Evolutionary conservation across 305 asterid genomes (phyloP).

Genomic region (Striga hermonthica): DNA sequence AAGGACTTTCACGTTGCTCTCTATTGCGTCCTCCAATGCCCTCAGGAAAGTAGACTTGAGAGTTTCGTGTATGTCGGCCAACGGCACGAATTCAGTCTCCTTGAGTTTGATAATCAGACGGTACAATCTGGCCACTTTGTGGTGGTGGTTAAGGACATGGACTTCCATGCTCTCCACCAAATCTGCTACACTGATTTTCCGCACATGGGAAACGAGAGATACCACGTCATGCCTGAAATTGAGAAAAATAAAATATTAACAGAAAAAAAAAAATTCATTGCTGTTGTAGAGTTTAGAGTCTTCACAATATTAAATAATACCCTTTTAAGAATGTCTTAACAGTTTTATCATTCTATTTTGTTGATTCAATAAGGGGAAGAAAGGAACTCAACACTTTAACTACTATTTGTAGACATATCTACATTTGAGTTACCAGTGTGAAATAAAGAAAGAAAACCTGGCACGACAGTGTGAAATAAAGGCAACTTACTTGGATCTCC

Average conservation of each 20-base stretch:
- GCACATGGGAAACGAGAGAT: conserved; percentile 61
- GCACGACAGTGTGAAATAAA: neutral
- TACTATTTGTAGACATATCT: too few relatives aligned
- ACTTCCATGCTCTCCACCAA: conserved; percentile 78
- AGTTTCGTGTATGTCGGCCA: conserved; percentile 52
- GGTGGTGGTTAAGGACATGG: conserved; percentile 36
- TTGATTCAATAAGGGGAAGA: too few relatives aligned
- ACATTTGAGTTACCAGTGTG: too few relatives aligned
- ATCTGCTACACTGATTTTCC: conserved; percentile 78
- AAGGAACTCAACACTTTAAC: too few relatives aligned
- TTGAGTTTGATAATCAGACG: conserved; percentile 60
- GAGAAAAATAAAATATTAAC: too few relatives aligned
- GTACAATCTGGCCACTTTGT: conserved; percentile 42
- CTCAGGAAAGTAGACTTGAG: conserved; percentile 45
- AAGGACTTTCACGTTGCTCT: conserved; percentile 56
- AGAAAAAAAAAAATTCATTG: too few relatives aligned
- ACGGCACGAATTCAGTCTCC: conserved; percentile 59
- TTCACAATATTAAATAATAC: too few relatives aligned
- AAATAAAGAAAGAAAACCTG: too few relatives aligned
- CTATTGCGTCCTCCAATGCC: conserved; percentile 78
- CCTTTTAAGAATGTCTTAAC: too few relatives aligned
- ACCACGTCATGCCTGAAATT: conserved; percentile 62
- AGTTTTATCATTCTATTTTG: too few relatives aligned
- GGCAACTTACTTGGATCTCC: conserved; percentile 64
- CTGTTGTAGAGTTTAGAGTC: too few relatives aligned